These are phyloP conservation scores for Leucocoprinus leucothites DNA, from an alignment of 768 basidiomycete species.

Conservation along the genomic window DNA sequence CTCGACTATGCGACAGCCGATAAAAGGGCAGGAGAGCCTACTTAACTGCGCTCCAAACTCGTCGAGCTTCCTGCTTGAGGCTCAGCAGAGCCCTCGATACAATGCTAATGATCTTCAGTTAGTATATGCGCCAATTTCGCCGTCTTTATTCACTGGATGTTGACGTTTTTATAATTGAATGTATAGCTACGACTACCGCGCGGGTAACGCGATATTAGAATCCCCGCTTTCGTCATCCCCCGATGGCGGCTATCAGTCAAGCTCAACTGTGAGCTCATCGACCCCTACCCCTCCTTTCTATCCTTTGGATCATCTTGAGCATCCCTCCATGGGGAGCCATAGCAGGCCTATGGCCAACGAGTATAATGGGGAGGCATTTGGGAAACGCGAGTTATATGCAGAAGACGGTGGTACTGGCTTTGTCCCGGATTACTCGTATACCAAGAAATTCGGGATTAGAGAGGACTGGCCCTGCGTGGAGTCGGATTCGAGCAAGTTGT, in stretches of 20 bases:
- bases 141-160: neutral
- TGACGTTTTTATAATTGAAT: neutral
- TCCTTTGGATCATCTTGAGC: neutral
- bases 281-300: slow-evolving; percentile 5
- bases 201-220: neutral
- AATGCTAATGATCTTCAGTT: neutral
- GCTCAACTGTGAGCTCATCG: neutral
- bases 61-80: neutral
- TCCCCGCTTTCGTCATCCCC: neutral
- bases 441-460: neutral
- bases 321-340: neutral
- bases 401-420: neutral
- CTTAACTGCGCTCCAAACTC: neutral
- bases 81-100: neutral
- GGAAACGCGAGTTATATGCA: neutral
- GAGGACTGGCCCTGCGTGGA: neutral
- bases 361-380: neutral
- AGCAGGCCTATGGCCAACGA: neutral
- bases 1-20: neutral
- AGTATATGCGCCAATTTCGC: neutral
- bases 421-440: neutral
- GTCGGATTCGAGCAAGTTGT: neutral
- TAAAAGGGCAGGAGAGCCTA: neutral
- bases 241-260: neutral
- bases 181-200: neutral